Evolutionary conservation across 1,284 basidiomycete genomes (phyloP).

Genomic region (Tilletiopsis washingtonensis): DNA sequence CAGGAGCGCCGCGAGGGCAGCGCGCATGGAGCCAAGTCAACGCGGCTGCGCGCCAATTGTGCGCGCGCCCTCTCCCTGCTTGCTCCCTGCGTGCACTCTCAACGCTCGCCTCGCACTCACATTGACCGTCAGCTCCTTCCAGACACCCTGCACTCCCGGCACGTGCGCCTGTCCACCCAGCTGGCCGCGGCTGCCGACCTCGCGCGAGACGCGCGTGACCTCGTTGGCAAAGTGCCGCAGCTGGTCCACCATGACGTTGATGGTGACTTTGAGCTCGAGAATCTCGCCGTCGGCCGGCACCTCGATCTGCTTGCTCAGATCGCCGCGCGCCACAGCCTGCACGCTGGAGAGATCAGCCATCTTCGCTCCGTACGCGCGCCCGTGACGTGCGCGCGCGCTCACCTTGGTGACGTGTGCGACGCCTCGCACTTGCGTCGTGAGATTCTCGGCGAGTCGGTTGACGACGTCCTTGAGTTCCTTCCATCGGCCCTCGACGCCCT

Average conservation of each 20-base stretch:
- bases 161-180: conserved; percentile 47
- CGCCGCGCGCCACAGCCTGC: conserved; percentile 80
- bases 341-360: not conserved
- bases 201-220: conserved; percentile 80
- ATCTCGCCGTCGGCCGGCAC: conserved; percentile 96
- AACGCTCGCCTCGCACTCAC: no score
- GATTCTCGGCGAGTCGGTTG: conserved; percentile 47
- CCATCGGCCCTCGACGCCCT: conserved; percentile 48
- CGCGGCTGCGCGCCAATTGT: no score
- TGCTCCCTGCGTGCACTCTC: no score
- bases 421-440: conserved; percentile 87
- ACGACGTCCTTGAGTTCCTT: conserved; percentile 48
- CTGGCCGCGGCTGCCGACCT: conserved; percentile 33
- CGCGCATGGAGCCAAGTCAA: no score
- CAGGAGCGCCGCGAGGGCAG: not conserved
- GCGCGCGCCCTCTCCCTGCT: no score
- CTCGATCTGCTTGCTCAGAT: conserved; percentile 90
- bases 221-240: conserved; percentile 85
- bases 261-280: conserved; percentile 90
- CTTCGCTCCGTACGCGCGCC: no score
- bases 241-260: conserved; percentile 90
- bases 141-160: conserved; percentile 47
- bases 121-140: conserved; percentile 47
- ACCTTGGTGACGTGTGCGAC: conserved; percentile 89
- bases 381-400: no score